Percentiles rank a stretch among this genome's conserved stretches.
Conservation (phyloP, 1,284 basidiomycete genomes). For the Neolentinus lepideus region DNA sequence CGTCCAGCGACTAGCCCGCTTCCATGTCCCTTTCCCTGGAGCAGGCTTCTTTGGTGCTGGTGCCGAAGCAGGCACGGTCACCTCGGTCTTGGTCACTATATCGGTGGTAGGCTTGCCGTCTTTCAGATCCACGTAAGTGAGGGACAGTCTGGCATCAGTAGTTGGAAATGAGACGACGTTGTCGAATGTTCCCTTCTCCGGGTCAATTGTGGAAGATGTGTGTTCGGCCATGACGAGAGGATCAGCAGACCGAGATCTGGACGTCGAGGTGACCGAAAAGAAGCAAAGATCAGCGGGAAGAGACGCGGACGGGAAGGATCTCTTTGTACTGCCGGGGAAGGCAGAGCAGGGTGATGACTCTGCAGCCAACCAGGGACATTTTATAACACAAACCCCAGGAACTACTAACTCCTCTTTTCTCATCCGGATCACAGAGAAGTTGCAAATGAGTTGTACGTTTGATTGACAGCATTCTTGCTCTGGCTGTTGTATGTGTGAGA, state of each 20-base stretch:
- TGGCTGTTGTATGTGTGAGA: background rate
- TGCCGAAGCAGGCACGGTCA: background rate
- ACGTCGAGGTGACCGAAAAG: background rate
- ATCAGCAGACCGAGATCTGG: background rate
- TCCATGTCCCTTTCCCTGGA: background rate
- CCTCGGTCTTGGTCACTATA: background rate
- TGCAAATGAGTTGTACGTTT: background rate
- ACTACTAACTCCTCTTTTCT: background rate
- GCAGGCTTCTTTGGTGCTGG: background rate
- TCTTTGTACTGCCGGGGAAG: background rate
- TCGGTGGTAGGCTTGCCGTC: background rate
- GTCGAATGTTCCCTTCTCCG: background rate
- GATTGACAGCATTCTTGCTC: background rate
- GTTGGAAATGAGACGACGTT: background rate
- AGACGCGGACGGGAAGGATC: background rate
- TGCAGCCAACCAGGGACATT: background rate
- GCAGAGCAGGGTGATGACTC: background rate
- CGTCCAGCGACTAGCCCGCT: conserved; percentile 22
- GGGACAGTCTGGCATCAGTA: background rate
- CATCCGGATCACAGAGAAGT: background rate
- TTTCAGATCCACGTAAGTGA: background rate
- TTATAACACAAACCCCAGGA: background rate
- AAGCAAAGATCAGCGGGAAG: background rate
- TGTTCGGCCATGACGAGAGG: background rate
- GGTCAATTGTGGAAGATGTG: background rate